Percentiles rank a stretch among this genome's conserved stretches.
These are phyloP conservation scores for Phialemonium atrogriseum DNA, from an alignment of 2,329 filamentous ascomycete species.

Conservation along the genomic window DNA sequence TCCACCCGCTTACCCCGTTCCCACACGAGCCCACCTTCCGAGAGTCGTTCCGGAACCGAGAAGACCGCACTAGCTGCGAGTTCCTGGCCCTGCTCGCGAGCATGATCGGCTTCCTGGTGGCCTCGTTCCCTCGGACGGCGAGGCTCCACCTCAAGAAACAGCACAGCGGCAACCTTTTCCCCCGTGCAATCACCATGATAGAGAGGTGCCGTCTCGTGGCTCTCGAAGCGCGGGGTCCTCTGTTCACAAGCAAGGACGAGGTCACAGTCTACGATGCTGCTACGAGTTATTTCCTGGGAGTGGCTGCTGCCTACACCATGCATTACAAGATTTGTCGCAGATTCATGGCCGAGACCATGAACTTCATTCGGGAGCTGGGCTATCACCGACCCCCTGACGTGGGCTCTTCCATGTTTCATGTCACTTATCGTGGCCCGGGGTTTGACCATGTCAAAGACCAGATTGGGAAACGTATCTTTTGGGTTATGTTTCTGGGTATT, in stretches of 20 bases:
- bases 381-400: conserved; percentile 47
- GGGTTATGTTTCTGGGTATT: conserved; percentile 69
- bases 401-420: conserved; percentile 14
- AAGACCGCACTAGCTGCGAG: conserved; percentile 56
- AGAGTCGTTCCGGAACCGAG: conserved; percentile 55
- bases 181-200: conserved; percentile 60
- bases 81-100: conserved; percentile 66
- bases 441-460: conserved; percentile 67
- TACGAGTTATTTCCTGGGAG: conserved; percentile 67
- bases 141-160: conserved; percentile 61
- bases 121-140: conserved; percentile 67
- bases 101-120: conserved; percentile 66
- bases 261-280: conserved; percentile 49
- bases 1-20: conserved; percentile 69
- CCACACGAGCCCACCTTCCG: conserved; percentile 73
- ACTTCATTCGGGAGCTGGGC: conserved; percentile 59
- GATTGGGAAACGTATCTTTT: conserved; percentile 73
- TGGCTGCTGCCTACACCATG: conserved; percentile 60
- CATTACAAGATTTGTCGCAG: conserved; percentile 59
- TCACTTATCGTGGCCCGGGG: conserved; percentile 24
- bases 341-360: conserved; percentile 66
- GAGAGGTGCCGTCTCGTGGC: conserved; percentile 64
- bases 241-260: conserved; percentile 36
- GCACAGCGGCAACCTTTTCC: conserved; percentile 56
- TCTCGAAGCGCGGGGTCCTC: conserved; percentile 55